Evolutionary conservation across 108 stramenopile species (phyloP).

Genomic region (Skeletonema costatum): DNA sequence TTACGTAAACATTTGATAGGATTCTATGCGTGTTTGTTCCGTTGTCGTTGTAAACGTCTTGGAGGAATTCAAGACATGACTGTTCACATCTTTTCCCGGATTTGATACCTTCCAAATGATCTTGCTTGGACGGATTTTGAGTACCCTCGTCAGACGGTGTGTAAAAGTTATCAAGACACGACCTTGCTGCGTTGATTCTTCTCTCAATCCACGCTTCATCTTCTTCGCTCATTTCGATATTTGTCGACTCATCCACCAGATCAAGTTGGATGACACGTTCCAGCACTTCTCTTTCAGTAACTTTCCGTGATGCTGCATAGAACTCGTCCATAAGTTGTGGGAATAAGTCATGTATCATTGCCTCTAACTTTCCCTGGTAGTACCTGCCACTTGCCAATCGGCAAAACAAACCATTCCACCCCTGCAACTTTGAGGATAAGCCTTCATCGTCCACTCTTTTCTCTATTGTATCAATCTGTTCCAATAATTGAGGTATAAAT

Average conservation of each 20-base stretch:
- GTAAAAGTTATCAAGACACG: conserved; percentile 25
- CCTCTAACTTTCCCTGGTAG: conserved; percentile 23
- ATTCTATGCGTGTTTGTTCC: conserved; percentile 2
- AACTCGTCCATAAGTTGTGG: conserved; percentile 19
- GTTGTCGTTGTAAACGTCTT: not conserved
- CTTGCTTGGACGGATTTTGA: not conserved
- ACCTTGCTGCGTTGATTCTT: conserved; percentile 20
- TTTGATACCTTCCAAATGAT: not conserved
- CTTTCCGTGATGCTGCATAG: conserved; percentile 7
- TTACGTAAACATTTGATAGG: conserved; percentile 28
- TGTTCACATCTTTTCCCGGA: conserved; percentile 23
- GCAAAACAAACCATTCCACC: not conserved
- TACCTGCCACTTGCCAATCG: conserved; percentile 22
- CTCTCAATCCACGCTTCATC: conserved; percentile 1
- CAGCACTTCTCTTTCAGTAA: conserved; percentile 22
- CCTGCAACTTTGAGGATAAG: not conserved
- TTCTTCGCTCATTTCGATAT: not conserved
- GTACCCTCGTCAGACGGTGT: not conserved
- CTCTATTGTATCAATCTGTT: conserved; percentile 16
- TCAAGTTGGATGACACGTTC: conserved; percentile 24
- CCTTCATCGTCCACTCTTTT: not conserved
- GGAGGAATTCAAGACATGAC: conserved; percentile 18
- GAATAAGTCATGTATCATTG: conserved; percentile 12
- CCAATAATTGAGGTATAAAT: conserved; percentile 8
- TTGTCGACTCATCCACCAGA: not conserved